A percentile compares a stretch with the other conserved stretches of the same genome.
Evolutionary conservation across 768 basidiomycete species (phyloP).

Genomic region (Leccinum incarnatum): DNA sequence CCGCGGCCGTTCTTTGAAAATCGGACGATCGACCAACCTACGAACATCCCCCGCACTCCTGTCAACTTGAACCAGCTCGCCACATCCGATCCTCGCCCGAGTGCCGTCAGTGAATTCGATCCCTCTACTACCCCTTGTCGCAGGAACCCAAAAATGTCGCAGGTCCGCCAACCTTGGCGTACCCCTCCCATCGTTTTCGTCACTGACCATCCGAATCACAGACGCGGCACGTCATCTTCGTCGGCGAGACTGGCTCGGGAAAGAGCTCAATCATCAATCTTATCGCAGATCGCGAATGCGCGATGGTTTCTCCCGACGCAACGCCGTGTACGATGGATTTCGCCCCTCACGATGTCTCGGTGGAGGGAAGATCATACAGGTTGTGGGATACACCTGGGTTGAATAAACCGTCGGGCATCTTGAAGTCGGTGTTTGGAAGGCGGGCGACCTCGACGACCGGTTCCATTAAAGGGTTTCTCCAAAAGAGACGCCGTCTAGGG

Average conservation of each 20-base stretch:
- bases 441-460: not conserved
- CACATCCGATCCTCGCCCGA: not conserved
- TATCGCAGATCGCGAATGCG: slow-evolving; percentile 23
- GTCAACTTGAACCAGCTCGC: not conserved
- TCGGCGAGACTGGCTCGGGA: slow-evolving; percentile 34
- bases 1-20: not conserved
- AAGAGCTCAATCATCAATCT: slow-evolving; percentile 47
- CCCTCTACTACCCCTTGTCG: not conserved
- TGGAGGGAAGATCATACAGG: slow-evolving; percentile 15
- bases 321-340: slow-evolving; percentile 32
- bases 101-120: not conserved
- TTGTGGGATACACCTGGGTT: slow-evolving; percentile 36
- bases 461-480: slow-evolving; percentile 33
- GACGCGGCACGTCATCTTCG: slow-evolving; percentile 32
- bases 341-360: slow-evolving; percentile 19
- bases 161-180: not conserved
- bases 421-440: slow-evolving; percentile 5
- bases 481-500: slow-evolving; percentile 17
- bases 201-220: not conserved
- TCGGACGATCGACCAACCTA: not conserved
- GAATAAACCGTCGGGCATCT: slow-evolving; percentile 9
- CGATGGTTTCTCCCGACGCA: slow-evolving; percentile 27
- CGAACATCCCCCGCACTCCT: not conserved
- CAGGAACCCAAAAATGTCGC: not conserved
- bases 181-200: not conserved